These are phyloP conservation scores for Penicillium daleae DNA, from an alignment of 495 filamentous ascomycete species.

Conservation along the genomic window DNA sequence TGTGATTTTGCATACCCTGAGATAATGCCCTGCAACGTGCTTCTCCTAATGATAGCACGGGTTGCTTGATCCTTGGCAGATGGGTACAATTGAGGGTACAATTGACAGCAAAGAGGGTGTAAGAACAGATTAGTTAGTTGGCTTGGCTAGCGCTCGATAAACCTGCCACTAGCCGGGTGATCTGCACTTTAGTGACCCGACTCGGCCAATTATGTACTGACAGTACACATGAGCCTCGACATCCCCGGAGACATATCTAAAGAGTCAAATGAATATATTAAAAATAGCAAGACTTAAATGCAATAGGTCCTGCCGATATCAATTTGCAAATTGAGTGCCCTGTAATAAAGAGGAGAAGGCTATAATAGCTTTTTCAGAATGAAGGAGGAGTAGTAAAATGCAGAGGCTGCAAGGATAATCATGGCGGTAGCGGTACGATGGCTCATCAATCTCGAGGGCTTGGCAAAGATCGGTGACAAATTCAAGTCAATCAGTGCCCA, in stretches of 20 bases:
- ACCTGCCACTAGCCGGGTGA: not conserved
- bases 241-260: not conserved
- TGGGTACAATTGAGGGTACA: not conserved
- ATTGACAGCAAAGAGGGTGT: not conserved
- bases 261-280: not conserved
- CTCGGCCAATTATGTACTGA: not conserved
- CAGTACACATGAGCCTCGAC: not conserved
- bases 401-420: not conserved
- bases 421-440: not conserved
- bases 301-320: no score
- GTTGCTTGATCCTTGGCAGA: not conserved
- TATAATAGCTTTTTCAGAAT: no score
- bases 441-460: not conserved
- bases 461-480: constrained; percentile 1
- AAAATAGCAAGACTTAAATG: not conserved
- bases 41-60: not conserved
- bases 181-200: not conserved
- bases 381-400: not conserved
- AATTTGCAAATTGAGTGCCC: not conserved
- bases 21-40: not conserved
- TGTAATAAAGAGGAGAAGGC: no score
- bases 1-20: not conserved
- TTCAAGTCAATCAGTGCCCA: not conserved
- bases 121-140: not conserved
- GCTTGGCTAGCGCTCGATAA: constrained; percentile 1